Conservation (phyloP, 2,329 filamentous ascomycete genomes). For the Aspergillus ruber region DNA sequence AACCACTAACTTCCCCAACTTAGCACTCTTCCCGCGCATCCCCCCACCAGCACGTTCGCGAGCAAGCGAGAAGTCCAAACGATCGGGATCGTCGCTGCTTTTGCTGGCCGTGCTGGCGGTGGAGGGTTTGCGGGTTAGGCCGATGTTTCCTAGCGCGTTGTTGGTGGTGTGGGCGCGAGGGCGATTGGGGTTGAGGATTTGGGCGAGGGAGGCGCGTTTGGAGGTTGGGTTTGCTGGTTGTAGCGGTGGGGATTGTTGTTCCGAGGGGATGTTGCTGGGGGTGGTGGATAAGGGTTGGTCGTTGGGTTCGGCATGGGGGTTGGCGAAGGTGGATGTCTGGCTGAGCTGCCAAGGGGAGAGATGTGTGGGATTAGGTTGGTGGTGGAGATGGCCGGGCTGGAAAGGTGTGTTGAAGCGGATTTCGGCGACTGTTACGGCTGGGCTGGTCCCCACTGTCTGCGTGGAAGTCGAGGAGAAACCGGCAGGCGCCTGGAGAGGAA, state of each 20-base stretch:
- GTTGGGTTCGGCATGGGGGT: conserved; percentile 3
- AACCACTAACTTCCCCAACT: conserved; percentile 88
- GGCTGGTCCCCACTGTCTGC: conserved; percentile 13
- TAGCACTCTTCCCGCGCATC: conserved; percentile 75
- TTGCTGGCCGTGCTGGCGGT: conserved; percentile 23
- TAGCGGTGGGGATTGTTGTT: not conserved
- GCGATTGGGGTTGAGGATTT: conserved; percentile 25
- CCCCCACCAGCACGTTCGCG: conserved; percentile 81
- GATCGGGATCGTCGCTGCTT: conserved; percentile 19
- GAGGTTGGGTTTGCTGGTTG: conserved; percentile 7
- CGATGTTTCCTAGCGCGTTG: conserved; percentile 1
- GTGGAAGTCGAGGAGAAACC: conserved; percentile 16
- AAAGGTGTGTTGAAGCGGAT: conserved; percentile 82
- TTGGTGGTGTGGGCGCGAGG: conserved; percentile 22
- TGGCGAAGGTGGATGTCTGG: conserved; percentile 12
- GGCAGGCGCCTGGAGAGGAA: conserved; percentile 35
- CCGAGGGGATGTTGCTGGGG: not conserved
- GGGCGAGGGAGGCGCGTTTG: conserved; percentile 26
- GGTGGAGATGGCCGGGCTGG: conserved; percentile 30
- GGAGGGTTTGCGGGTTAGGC: conserved; percentile 24
- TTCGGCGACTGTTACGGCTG: conserved; percentile 63
- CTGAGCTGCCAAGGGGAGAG: conserved; percentile 17
- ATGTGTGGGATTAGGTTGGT: conserved; percentile 17
- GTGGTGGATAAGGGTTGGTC: not conserved
- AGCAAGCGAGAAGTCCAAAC: conserved; percentile 68